A percentile compares a stretch with the other conserved stretches of the same genome.
Conservation (phyloP, 2,329 filamentous ascomycete species). For the Epichloe aotearoae region DNA sequence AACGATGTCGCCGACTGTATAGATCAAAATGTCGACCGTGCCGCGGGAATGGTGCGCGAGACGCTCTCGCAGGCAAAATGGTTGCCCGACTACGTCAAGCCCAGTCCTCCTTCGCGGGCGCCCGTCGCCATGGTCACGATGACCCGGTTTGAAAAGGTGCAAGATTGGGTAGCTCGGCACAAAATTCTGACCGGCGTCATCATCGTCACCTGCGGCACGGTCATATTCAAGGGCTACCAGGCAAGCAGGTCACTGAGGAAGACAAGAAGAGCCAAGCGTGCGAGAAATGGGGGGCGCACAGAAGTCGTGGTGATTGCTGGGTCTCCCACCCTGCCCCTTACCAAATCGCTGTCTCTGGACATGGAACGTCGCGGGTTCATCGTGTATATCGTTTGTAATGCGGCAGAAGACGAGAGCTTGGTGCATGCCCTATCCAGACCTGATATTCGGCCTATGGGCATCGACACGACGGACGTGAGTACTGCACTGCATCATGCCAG, state of each 20-base stretch:
- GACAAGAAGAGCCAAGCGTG: conserved; percentile 61
- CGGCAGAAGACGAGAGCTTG: conserved; percentile 69
- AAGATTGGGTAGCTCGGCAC: conserved; percentile 61
- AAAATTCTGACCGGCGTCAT: conserved; percentile 61
- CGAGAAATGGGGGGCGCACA: conserved; percentile 73
- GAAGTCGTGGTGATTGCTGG: conserved; percentile 85
- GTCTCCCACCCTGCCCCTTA: conserved; percentile 73
- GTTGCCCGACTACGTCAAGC: conserved; percentile 57
- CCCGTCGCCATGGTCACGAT: conserved; percentile 21
- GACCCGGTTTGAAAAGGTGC: conserved; percentile 36
- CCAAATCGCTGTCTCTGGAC: conserved; percentile 70
- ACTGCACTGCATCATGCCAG: background rate
- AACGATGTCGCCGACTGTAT: conserved; percentile 64
- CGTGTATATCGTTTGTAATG: conserved; percentile 79
- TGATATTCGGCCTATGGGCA: conserved; percentile 68
- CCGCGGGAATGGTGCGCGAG: conserved; percentile 58
- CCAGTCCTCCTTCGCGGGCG: conserved; percentile 32
- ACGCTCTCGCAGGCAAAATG: conserved; percentile 53
- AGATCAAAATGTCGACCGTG: conserved; percentile 66
- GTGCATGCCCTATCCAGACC: conserved; percentile 64
- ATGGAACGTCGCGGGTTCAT: conserved; percentile 86
- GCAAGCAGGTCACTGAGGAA: conserved; percentile 46
- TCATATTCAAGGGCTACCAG: conserved; percentile 37
- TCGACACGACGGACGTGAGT: conserved; percentile 71
- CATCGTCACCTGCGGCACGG: conserved; percentile 57